A percentile compares a stretch with the other conserved stretches of the same genome.
Conservation (phyloP, 495 filamentous ascomycete genomes). For the Tuber calosporum region DNA sequence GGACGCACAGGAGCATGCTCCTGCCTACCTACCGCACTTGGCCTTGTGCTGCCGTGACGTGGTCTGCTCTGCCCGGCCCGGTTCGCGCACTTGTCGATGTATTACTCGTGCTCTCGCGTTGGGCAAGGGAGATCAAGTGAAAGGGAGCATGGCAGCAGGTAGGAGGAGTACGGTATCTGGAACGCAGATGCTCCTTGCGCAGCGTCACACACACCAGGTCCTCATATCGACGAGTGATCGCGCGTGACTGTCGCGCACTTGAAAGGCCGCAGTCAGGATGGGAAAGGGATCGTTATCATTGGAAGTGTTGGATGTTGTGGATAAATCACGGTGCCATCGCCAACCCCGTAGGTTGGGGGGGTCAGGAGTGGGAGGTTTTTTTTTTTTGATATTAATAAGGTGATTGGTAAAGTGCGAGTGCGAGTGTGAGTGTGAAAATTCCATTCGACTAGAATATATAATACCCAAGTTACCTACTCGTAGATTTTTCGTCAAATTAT, state of each 20-base stretch:
- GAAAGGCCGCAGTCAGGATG: background rate
- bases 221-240: background rate
- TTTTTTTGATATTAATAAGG: background rate
- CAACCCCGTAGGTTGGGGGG: background rate
- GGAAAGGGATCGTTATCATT: background rate
- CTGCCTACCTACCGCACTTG: background rate
- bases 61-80: background rate
- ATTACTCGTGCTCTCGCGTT: background rate
- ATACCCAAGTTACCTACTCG: too few species aligned
- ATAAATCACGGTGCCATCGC: background rate
- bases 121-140: background rate
- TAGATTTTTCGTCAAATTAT: too few species aligned
- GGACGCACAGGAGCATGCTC: background rate
- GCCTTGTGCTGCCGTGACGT: constrained; percentile 3
- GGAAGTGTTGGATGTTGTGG: background rate
- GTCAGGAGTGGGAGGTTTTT: too few species aligned
- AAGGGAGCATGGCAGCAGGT: background rate
- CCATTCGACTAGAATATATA: too few species aligned
- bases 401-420: background rate
- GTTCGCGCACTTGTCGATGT: background rate
- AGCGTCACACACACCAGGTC: background rate
- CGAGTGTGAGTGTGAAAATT: background rate
- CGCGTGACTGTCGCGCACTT: background rate
- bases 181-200: background rate
- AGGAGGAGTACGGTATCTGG: background rate